Base-by-base conservation (phyloP, 345 rosid species). In the Ceriops decandra region DNA sequence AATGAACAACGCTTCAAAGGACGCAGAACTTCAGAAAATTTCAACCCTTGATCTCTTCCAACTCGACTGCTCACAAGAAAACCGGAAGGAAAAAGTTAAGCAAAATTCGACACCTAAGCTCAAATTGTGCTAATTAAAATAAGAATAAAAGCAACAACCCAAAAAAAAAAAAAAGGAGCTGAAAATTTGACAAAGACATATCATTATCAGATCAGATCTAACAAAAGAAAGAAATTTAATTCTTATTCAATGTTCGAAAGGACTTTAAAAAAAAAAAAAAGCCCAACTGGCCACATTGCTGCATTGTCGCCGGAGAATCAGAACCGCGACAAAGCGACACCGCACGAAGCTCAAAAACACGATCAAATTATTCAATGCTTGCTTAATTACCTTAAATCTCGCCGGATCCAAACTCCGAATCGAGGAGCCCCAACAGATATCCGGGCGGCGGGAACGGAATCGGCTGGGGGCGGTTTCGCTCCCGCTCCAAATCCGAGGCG, bases 381-480 rank as follows among this genome's bases (percentile, higher is more conserved):
- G 28, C 59, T 10, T 46, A 27, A 57, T 57, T 70, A 73, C 80
- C 78, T 67, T 26, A 49, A 65, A 58, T 30, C 51, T 66, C 38
- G 66, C 57, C 63, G 52, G 67, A 72, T 72, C 72, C 35, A 63
- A 69, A 20, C 38, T 59, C 53, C 49, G 22, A 64, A 57, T 52
- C 7, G 59, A 62, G 38, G 62, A 38, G 63, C 62, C 60, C 56
- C 22, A 49, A 36, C 54, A 54, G 67, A 42, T 57, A 33, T 51
- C 68, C 73, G 70, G 9, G 53, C 66, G 68, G 67, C 65, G 69
- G 65, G 60, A 64, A 64, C 61, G 6, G 82, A 73, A 74, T 74
- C 57, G 61, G 69, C 67, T 24, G 75, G 74, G 46, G 4, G 60
- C 68, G 36, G 57, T 52, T 72, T 59, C 6, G 33, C 21, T 54